Base-by-base conservation (phyloP, 106 monocot genomes). In the Allium fistulosum region DNA sequence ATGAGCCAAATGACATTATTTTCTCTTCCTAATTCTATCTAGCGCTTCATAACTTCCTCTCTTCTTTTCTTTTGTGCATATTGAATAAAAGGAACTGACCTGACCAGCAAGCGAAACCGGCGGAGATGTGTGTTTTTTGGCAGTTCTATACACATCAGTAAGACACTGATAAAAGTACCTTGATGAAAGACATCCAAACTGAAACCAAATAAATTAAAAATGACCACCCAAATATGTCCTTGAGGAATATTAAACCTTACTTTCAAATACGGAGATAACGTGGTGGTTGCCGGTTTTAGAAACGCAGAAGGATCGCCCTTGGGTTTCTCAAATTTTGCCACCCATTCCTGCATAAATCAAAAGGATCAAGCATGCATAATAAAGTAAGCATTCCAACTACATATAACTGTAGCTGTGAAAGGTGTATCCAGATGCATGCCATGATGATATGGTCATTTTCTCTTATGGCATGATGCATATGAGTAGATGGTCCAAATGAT, bases 181-280 rank as follows among this genome's bases (percentile, higher is more conserved):
- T 47, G 90, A 75, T 70, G 94, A 94, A 63, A 94, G 90, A 72
- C 94, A 94, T 7, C 94, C 94, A 77, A 94, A 94, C 94, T 94
- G 77, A 80, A 74, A 67, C 27, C 58, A 11, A 66, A 12, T 0
- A 26, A 66, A 2, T 17, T 17, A 66, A 66, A 10, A 46, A 66
- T 50, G 52, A 52, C 15, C 49, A 17, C 65, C 51, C 66, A 7
- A 6, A 10, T 15, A 66, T 6, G 58, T 15, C 4, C 12, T 27
- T 7, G 27, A 57, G 12, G 11, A 50, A 8, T 47, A 55, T 49
- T 13, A 66, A 51, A 63, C 69, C 73, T 83, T 56, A 94, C 94
- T 75, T 94, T 94, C 68, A 94, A 61, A 65, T 94, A 94, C 65
- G 94, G 94, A 73, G 94, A 94, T 68, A 94, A 79, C 46, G 90